Percentiles rank a stretch among this genome's conserved stretches.
These are phyloP conservation scores for Amanita molliuscula DNA, from an alignment of 768 basidiomycete genomes.

Conservation along the genomic window DNA sequence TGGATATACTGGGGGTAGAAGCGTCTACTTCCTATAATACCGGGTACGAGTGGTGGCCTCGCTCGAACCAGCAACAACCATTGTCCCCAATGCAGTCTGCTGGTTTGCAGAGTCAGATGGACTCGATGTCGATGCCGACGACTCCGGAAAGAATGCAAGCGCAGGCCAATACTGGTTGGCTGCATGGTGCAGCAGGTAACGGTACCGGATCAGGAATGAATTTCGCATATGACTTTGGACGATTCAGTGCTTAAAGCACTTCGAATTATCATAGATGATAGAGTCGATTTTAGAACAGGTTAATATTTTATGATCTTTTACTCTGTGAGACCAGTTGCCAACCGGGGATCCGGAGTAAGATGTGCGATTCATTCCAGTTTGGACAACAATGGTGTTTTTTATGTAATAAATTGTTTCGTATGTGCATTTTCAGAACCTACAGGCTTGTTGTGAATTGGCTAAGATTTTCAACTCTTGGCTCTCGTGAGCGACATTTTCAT, in stretches of 20 bases:
- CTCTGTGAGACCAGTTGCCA: background rate
- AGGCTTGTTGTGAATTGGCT: constrained; percentile 1
- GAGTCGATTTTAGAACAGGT: background rate
- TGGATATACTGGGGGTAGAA: constrained; percentile 56
- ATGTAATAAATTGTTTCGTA: constrained; percentile 8
- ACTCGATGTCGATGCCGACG: constrained; percentile 2
- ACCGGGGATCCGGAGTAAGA: background rate
- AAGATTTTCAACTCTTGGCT: background rate
- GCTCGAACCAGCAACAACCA: constrained; percentile 19
- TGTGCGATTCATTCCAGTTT: constrained; percentile 1
- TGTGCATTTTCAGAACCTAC: constrained; percentile 4
- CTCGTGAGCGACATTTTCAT: constrained; percentile 20
- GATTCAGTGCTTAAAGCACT: constrained; percentile 10
- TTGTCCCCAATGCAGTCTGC: constrained; percentile 12
- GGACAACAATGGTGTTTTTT: constrained; percentile 6
- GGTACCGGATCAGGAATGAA: constrained; percentile 4
- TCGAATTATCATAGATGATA: background rate
- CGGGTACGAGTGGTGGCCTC: constrained; percentile 63
- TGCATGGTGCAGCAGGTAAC: background rate
- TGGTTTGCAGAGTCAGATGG: background rate
- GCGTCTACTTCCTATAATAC: constrained; percentile 45
- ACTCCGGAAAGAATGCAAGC: background rate
- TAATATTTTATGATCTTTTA: constrained; percentile 2
- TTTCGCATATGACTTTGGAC: constrained; percentile 12
- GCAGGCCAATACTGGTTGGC: constrained; percentile 1